phyloP scores from a whole-genome alignment of 2,329 filamentous ascomycete genomes.

The Hymenoscyphus scutula region DNA sequence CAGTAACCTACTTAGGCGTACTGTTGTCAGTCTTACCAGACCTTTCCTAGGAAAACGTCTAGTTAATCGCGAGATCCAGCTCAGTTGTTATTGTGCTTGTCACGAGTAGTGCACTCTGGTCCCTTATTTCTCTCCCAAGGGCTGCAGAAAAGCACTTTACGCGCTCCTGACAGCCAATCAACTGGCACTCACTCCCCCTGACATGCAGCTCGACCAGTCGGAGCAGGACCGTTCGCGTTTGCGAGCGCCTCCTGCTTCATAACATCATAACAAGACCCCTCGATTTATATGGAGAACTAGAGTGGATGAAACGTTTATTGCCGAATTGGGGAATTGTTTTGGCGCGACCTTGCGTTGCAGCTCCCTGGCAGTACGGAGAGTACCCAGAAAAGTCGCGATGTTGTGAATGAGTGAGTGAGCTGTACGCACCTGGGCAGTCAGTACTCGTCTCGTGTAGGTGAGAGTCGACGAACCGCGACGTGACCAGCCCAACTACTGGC shows the following conservation, averaged over 20 bases:
- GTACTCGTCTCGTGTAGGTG: too few relatives aligned
- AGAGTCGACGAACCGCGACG: slow-evolving; percentile 28
- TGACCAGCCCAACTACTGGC: slow-evolving; percentile 3
- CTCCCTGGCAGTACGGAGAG: too few relatives aligned
- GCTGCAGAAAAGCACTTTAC: slow-evolving; percentile 31
- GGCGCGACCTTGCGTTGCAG: slow-evolving; percentile 26
- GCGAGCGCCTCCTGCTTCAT: slow-evolving; percentile 26
- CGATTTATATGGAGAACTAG: slow-evolving; percentile 16
- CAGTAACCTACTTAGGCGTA: too few relatives aligned
- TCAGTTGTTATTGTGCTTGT: background rate
- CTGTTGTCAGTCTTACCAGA: too few relatives aligned
- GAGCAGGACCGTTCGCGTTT: slow-evolving; percentile 28
- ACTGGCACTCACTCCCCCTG: slow-evolving; percentile 14
- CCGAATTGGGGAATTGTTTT: slow-evolving; percentile 33
- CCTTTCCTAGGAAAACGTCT: background rate
- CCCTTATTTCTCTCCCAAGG: background rate
- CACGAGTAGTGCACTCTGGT: background rate
- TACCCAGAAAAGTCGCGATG: slow-evolving; percentile 25
- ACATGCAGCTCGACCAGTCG: slow-evolving; percentile 25
- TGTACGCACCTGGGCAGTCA: background rate
- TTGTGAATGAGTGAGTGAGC: slow-evolving; percentile 8
- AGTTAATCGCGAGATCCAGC: background rate
- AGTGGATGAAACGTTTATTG: slow-evolving; percentile 27
- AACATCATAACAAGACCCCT: slow-evolving; percentile 26
- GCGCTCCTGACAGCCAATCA: slow-evolving; percentile 30